Base-by-base conservation (phyloP, 2,329 filamentous ascomycete genomes). In the Pleoardoris graminearum region DNA sequence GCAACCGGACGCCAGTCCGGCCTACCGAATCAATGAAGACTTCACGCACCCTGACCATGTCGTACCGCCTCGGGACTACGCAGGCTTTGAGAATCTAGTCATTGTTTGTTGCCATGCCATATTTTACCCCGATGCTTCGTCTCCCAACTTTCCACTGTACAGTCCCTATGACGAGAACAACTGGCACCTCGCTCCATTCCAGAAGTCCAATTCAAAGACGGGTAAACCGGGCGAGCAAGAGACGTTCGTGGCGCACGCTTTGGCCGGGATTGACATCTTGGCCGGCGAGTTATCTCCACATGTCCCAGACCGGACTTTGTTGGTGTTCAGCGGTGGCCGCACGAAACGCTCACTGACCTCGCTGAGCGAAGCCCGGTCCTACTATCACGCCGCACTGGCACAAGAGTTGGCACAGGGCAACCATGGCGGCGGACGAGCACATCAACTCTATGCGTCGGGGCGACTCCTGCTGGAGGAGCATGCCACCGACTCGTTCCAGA, bases 31-130 rank as follows among this genome's bases (percentile, higher is more conserved):
- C 42, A 38, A 49, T 14, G 52, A 61, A 2, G 47, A 62, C 47
- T 72, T 69, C 36, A 47, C 51, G 14, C 65, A 68, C 39, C 68
- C 68, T 19, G 59, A 65, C 30, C 68, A 70, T 53, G 63, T 61
- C 17, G 60, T 66, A 17, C 65, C 66, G 10, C 56, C 58, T 7
- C 59, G 50, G 23, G 68, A 55, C 37, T 70, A 70, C 53, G 51
- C 50, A 12, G 58, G 58, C 3, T 57, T 65, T 16, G 66, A 71
- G 12, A 65, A 89, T 58, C 80, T 95, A 10, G 83, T 95, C 46
- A 76, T 95, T 42, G 87, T 95, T 45, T 94, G 90, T 77, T 92
- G 91, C 70, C 91, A 96, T 74, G 89, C 85, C 23, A 90, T 93
- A 52, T 95, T 88, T 80, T 58, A 68, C 14, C 69, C 70, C 10